Percentiles rank a stretch among this genome's conserved stretches.
phyloP scores from a whole-genome alignment of 116 monocot genomes.

The Iris pallida region DNA sequence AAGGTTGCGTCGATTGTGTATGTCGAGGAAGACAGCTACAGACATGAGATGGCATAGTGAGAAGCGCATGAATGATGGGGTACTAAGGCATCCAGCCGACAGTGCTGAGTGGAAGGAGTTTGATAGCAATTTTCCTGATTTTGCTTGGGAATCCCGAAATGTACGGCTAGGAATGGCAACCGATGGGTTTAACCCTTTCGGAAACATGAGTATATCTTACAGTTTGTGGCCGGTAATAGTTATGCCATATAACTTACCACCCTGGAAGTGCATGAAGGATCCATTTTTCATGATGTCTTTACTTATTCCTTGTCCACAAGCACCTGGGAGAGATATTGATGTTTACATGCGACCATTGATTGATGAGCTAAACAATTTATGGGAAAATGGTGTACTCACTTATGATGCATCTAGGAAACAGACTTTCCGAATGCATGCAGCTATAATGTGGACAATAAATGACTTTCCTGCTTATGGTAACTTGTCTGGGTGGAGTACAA shows the following conservation, averaged over 20 bases:
- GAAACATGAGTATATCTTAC: too few relatives aligned
- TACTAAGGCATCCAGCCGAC: too few relatives aligned
- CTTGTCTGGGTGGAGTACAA: background rate
- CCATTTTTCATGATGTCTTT: background rate
- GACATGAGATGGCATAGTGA: too few relatives aligned
- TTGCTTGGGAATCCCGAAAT: too few relatives aligned
- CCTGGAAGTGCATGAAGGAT: background rate
- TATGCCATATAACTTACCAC: background rate
- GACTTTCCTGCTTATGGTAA: slow-evolving; percentile 9
- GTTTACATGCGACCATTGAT: background rate
- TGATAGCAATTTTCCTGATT: too few relatives aligned
- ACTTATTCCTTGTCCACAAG: background rate
- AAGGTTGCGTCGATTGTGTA: too few relatives aligned
- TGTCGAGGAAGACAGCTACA: too few relatives aligned
- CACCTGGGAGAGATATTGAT: background rate
- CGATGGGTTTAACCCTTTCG: too few relatives aligned
- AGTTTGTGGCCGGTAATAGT: too few relatives aligned
- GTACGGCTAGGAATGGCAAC: too few relatives aligned
- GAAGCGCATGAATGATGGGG: too few relatives aligned
- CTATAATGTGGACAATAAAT: background rate
- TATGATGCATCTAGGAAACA: background rate
- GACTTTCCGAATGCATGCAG: background rate
- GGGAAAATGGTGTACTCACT: background rate
- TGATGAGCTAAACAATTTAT: background rate
- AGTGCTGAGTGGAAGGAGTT: too few relatives aligned